phyloP scores from a whole-genome alignment of 2,329 filamentous ascomycete species.

The Pleurostoma richardsiae region DNA sequence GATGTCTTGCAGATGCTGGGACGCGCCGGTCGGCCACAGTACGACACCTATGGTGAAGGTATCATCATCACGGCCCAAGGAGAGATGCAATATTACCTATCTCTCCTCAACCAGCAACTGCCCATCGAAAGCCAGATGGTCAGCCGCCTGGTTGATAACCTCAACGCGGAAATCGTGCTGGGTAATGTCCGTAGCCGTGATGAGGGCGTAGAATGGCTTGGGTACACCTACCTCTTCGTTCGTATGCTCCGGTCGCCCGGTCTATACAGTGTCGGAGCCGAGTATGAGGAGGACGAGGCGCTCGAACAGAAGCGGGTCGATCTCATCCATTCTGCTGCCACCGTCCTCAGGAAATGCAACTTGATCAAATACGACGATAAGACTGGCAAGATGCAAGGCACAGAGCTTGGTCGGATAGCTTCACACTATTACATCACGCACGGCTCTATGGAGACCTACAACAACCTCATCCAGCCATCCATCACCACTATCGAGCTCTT shows the following conservation, averaged over 20 bases:
- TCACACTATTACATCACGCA: conserved; percentile 99
- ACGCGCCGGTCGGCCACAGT: conserved; percentile 92
- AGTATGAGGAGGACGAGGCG: conserved; percentile 88
- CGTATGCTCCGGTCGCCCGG: conserved; percentile 95
- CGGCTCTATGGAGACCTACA: conserved; percentile 95
- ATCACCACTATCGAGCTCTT: conserved; percentile 95
- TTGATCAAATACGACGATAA: conserved; percentile 96
- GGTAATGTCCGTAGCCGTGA: conserved; percentile 89
- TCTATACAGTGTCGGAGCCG: conserved; percentile 89
- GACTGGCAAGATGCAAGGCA: conserved; percentile 80
- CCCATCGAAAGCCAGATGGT: conserved; percentile 97
- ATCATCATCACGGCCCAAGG: conserved; percentile 96
- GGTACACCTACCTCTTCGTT: conserved; percentile 96
- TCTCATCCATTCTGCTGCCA: conserved; percentile 87
- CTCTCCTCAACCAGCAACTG: conserved; percentile 91
- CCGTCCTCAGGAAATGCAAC: conserved; percentile 79
- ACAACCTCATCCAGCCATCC: conserved; percentile 87
- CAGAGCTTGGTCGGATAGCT: conserved; percentile 89
- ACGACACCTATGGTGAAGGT: conserved; percentile 95
- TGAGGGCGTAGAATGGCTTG: conserved; percentile 97
- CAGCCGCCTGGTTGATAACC: conserved; percentile 86
- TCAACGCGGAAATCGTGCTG: conserved; percentile 93
- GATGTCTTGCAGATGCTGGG: conserved; percentile 98
- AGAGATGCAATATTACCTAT: conserved; percentile 97
- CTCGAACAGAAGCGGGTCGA: conserved; percentile 98